Base-by-base conservation (phyloP, 176 grass and related monocot genomes). In the Oryza brachyantha region DNA sequence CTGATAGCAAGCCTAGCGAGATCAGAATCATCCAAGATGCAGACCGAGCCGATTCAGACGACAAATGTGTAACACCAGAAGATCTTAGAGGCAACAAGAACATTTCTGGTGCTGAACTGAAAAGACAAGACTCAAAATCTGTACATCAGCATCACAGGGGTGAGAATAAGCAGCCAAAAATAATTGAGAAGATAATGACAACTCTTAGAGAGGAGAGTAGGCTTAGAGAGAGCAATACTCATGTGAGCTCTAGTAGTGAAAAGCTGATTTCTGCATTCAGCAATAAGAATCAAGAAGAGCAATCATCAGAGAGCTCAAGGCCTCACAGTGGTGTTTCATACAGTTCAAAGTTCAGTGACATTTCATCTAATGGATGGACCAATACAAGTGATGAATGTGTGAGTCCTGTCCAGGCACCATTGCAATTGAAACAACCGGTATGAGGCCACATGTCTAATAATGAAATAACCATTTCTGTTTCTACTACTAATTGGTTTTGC, bases 141-240 rank as follows among this genome's bases (percentile, higher is more conserved):
- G 62, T 85, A 34, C 62, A 84, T 81, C 83, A 86, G 13, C 88
- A 84, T 78, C 75, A 83, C 66, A 90, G 83, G 80, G 63, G 66
- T 59, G 89, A 90, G 80, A 78, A 22, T 79, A 94, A 92, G 57
- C 84, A 94, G 64, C 90, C 95, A 27, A 98, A 92, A 86, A 90
- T 85, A 75, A 80, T 88, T 66, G 91, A 94, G 79, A 86, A 88
- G 75, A 98, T 94, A 83, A 79, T 93, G 77, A 88, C 76, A 72
- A 85, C 85, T 39, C 86, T 95, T 62, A 93, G 83, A 91, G 92
- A 93, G 73, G 91, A 90, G 58, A 80, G 72, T 34, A 92, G 76
- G 77, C 66, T 83, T 64, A 93, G 92, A 89, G 81, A 92, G 86
- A 87, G 31, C 72, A 87, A 79, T 70, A 89, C 92, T 72, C 92